Percentiles rank a stretch among this genome's conserved stretches.
Evolutionary conservation across 2,329 filamentous ascomycete genomes (phyloP).

Genomic region (Zalaria obscura): DNA sequence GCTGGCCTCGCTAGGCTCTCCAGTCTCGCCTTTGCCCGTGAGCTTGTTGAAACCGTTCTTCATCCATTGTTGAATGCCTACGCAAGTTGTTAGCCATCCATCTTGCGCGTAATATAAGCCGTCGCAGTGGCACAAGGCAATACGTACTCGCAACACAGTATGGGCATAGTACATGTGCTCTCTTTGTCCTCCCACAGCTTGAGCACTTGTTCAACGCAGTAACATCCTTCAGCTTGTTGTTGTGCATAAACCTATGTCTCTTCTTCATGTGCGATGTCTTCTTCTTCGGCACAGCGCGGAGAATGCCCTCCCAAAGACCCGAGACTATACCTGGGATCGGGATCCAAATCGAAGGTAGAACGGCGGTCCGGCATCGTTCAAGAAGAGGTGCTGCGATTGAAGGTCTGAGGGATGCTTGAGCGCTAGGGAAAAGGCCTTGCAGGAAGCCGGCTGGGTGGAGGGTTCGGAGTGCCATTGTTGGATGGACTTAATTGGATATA

Average conservation of each 20-base stretch:
- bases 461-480: constrained; percentile 23
- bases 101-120: neutral
- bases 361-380: constrained; percentile 32
- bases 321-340: constrained; percentile 58
- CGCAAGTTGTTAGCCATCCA: neutral
- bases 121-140: neutral
- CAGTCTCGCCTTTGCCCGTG: constrained; percentile 3
- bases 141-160: constrained; percentile 72
- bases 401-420: constrained; percentile 26
- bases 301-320: constrained; percentile 82
- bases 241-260: constrained; percentile 83
- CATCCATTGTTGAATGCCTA: constrained; percentile 21
- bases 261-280: constrained; percentile 97
- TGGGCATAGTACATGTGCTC: constrained; percentile 76
- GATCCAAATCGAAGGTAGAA: constrained; percentile 43
- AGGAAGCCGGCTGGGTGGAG: constrained; percentile 26
- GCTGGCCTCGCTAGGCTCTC: neutral
- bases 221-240: constrained; percentile 86
- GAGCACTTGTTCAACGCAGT: constrained; percentile 79
- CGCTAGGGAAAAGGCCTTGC: constrained; percentile 39
- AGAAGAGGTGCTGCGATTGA: constrained; percentile 23
- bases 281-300: constrained; percentile 93
- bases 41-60: constrained; percentile 18
- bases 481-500: no score
- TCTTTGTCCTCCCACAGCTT: constrained; percentile 75